Percentiles rank a stretch among this genome's conserved stretches.
Conservation (phyloP, 495 filamentous ascomycete genomes). For the Aspergillus homomorphus region DNA sequence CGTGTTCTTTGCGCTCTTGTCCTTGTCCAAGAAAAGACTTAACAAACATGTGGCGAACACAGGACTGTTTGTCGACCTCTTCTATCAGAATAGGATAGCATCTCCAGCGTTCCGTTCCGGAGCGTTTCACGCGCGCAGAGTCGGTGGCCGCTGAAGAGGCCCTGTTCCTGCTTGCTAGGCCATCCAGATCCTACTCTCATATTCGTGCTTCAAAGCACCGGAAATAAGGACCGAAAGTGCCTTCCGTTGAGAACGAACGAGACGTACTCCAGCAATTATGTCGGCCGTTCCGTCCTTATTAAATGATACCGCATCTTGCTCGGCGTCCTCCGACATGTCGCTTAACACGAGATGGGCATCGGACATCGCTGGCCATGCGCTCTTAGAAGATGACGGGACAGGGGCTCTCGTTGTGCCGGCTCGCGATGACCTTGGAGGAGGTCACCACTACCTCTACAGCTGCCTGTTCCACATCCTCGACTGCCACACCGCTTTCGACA, state of each 20-base stretch:
- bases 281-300: constrained; percentile 23
- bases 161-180: no score
- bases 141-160: background rate
- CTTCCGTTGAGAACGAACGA: no score
- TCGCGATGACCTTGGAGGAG: constrained; percentile 11
- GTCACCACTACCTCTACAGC: constrained; percentile 25
- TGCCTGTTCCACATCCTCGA: constrained; percentile 47
- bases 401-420: constrained; percentile 26
- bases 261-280: background rate
- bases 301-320: constrained; percentile 18
- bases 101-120: background rate
- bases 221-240: no score
- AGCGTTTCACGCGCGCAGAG: background rate
- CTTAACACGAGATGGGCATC: constrained; percentile 21
- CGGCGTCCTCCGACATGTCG: constrained; percentile 16
- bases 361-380: constrained; percentile 17
- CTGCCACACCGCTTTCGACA: constrained; percentile 40
- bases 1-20: no score
- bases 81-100: background rate
- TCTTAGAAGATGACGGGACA: constrained; percentile 26
- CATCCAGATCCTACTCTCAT: no score
- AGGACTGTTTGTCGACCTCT: background rate
- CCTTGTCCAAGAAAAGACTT: no score
- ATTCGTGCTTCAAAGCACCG: background rate
- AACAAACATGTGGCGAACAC: background rate